Conservation (phyloP, 139 green algal species). For the Closterium sp. region DNA sequence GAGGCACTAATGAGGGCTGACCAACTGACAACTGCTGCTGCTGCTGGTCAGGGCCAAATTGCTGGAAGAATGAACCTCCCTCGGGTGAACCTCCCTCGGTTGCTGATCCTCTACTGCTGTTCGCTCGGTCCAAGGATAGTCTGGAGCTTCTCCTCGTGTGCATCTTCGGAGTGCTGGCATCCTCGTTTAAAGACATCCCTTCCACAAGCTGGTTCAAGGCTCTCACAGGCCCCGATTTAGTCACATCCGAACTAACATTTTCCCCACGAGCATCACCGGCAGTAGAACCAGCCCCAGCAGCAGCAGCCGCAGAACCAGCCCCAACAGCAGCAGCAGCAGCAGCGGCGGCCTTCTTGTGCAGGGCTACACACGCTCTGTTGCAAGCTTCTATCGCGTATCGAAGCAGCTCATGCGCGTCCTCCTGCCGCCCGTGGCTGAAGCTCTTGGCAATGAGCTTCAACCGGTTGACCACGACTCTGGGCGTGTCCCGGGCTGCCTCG, state of each 20-base stretch:
- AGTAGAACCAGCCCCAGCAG: not conserved
- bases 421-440: conserved; percentile 56
- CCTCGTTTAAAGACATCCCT: not conserved
- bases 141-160: not conserved
- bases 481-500: conserved; percentile 5
- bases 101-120: not conserved
- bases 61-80: not conserved
- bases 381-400: conserved; percentile 57
- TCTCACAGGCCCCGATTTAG: not conserved
- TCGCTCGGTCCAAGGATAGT: not conserved
- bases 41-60: not conserved
- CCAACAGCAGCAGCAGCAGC: not conserved
- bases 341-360: not conserved
- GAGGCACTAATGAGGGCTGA: not conserved
- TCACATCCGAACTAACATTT: not conserved
- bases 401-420: conserved; percentile 70
- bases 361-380: conserved; percentile 37
- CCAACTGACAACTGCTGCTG: not conserved
- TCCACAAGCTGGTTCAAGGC: not conserved
- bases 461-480: conserved; percentile 4
- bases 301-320: not conserved
- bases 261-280: not conserved
- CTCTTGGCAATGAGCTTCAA: conserved; percentile 20
- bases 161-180: not conserved
- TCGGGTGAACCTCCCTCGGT: too few relatives aligned